Evolutionary conservation across 1,284 basidiomycete species (phyloP).

Genomic region (Malassezia furfur): DNA sequence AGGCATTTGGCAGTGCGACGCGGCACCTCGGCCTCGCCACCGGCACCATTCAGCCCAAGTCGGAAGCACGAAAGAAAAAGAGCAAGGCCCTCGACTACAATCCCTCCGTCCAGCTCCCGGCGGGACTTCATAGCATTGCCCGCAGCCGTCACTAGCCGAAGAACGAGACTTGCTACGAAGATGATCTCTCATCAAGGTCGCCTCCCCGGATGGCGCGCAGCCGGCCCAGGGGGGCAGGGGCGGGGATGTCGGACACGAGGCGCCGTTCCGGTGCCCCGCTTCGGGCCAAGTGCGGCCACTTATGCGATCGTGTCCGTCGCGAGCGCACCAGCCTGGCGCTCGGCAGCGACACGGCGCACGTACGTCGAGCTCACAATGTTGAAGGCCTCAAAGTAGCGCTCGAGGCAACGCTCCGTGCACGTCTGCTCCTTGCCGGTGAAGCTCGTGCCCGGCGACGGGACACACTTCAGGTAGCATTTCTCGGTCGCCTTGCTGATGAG

Average conservation of each 20-base stretch:
- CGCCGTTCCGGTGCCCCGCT: no score
- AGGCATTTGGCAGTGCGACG: constrained; percentile 36
- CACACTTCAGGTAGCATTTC: constrained; percentile 45
- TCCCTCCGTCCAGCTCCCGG: constrained; percentile 2
- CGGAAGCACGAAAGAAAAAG: background rate
- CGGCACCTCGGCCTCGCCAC: constrained; percentile 33
- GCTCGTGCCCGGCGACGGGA: constrained; percentile 29
- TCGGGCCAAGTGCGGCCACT: background rate
- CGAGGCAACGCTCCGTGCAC: constrained; percentile 40
- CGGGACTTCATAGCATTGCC: background rate
- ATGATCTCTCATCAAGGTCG: no score
- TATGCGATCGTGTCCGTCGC: constrained; percentile 1
- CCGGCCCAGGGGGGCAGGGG: no score
- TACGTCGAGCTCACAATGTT: constrained; percentile 40
- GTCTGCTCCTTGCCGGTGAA: constrained; percentile 42
- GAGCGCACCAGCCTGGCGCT: constrained; percentile 27
- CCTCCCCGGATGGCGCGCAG: no score
- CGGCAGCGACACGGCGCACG: constrained; percentile 29
- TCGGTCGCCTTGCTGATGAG: constrained; percentile 45
- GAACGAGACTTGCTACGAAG: background rate
- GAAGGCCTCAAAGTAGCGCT: constrained; percentile 46
- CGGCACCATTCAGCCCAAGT: constrained; percentile 18
- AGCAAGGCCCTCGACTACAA: background rate
- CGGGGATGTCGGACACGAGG: no score
- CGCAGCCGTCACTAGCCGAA: background rate